These are phyloP conservation scores for Adansonia gregorii DNA, from an alignment of 441 rosid species.

Conservation along the genomic window DNA sequence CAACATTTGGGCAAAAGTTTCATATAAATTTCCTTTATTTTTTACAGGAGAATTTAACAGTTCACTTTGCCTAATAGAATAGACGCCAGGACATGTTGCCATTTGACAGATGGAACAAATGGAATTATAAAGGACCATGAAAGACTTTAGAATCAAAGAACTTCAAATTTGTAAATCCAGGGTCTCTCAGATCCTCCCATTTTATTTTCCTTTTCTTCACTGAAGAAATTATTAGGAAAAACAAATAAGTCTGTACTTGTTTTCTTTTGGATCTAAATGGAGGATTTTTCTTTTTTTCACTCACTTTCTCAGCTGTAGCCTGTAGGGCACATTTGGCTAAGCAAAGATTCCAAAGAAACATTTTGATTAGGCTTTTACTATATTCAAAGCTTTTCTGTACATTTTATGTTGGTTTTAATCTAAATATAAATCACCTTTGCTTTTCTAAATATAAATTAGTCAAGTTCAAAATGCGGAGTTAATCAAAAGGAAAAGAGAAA, in stretches of 20 bases:
- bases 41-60: not conserved
- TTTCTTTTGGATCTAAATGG: not conserved
- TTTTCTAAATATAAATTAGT: not conserved
- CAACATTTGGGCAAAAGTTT: slow-evolving; percentile 5
- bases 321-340: not conserved
- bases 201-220: not conserved
- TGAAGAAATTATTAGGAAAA: not conserved
- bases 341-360: not conserved
- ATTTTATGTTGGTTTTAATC: not conserved
- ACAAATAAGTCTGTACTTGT: not conserved
- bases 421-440: not conserved
- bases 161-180: not conserved
- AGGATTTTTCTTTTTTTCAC: not conserved
- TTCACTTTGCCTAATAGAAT: not conserved
- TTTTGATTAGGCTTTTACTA: not conserved
- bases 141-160: not conserved
- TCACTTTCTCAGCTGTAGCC: not conserved
- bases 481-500: not conserved
- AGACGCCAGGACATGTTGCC: no score
- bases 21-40: not conserved
- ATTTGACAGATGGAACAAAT: not conserved
- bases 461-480: not conserved
- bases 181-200: not conserved
- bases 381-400: no score
- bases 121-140: not conserved